Evolutionary conservation across 768 basidiomycete genomes (phyloP).

Genomic region (Amanita fuliginea): DNA sequence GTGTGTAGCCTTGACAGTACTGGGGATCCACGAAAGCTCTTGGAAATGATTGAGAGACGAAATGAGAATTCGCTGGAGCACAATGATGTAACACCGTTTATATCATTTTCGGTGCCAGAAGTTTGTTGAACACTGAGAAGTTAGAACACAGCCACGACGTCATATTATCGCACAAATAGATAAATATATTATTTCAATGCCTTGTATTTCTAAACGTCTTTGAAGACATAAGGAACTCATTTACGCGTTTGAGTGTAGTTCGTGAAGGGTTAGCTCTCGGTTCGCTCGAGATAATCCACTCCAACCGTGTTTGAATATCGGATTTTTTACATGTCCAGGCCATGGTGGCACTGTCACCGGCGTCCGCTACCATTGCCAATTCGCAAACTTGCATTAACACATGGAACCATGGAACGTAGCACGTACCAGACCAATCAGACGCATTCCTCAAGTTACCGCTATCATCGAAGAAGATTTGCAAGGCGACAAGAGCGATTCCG

Average conservation of each 20-base stretch:
- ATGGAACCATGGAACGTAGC: too few relatives aligned
- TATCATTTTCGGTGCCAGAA: too few relatives aligned
- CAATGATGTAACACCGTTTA: too few relatives aligned
- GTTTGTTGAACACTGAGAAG: too few relatives aligned
- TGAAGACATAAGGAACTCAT: slow-evolving; percentile 14
- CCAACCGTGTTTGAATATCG: slow-evolving; percentile 63
- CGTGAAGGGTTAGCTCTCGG: slow-evolving; percentile 79
- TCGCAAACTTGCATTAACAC: too few relatives aligned
- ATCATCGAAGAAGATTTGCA: slow-evolving; percentile 49
- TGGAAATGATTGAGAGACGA: too few relatives aligned
- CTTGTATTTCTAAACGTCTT: not conserved
- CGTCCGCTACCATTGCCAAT: too few relatives aligned
- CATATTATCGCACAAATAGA: too few relatives aligned
- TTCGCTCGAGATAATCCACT: slow-evolving; percentile 75
- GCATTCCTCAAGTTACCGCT: slow-evolving; percentile 23
- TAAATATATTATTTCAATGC: not conserved
- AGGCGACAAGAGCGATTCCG: slow-evolving; percentile 41
- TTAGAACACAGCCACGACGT: too few relatives aligned
- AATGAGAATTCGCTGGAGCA: too few relatives aligned
- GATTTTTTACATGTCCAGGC: slow-evolving; percentile 34
- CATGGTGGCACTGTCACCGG: not conserved
- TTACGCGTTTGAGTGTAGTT: slow-evolving; percentile 45
- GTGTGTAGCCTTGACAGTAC: too few relatives aligned
- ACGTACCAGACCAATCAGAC: not conserved
- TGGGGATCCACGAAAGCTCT: too few relatives aligned